phyloP scores from a whole-genome alignment of 257 asterid genomes.

The Solanum virginianum region DNA sequence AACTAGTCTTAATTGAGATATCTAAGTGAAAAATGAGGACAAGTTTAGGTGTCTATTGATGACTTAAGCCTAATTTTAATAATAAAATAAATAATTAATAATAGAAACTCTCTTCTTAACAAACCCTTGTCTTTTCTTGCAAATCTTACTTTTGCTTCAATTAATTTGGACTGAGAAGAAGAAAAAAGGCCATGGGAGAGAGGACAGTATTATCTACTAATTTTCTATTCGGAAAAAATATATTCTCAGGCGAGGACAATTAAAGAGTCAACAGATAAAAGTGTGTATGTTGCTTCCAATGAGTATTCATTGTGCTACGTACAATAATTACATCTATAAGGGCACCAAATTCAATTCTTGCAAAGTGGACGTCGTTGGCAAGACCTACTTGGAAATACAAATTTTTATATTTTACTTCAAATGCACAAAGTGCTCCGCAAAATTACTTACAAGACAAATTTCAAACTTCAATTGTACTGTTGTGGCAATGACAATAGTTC shows the following conservation, averaged over 20 bases:
- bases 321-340: constrained; percentile 71
- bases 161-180: not conserved
- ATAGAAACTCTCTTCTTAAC: not conserved
- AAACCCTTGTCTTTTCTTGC: not conserved
- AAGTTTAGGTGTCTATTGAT: no score
- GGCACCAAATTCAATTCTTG: constrained; percentile 86
- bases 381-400: not conserved
- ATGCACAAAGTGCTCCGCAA: no score
- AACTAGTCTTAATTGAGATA: no score
- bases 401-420: no score
- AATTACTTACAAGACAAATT: no score
- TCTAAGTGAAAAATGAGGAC: no score
- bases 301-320: constrained; percentile 69
- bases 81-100: no score
- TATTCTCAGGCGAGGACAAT: constrained; percentile 69
- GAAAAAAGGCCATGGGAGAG: constrained; percentile 54
- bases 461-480: no score
- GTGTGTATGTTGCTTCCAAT: constrained; percentile 95
- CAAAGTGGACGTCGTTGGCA: constrained; percentile 70
- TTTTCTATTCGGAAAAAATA: constrained; percentile 71
- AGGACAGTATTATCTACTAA: constrained; percentile 88
- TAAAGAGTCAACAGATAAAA: constrained; percentile 57
- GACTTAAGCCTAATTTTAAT: no score
- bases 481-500: no score
- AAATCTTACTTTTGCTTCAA: not conserved